These are phyloP conservation scores for Mycogone perniciosa DNA, from an alignment of 2,329 filamentous ascomycete species.

Conservation along the genomic window DNA sequence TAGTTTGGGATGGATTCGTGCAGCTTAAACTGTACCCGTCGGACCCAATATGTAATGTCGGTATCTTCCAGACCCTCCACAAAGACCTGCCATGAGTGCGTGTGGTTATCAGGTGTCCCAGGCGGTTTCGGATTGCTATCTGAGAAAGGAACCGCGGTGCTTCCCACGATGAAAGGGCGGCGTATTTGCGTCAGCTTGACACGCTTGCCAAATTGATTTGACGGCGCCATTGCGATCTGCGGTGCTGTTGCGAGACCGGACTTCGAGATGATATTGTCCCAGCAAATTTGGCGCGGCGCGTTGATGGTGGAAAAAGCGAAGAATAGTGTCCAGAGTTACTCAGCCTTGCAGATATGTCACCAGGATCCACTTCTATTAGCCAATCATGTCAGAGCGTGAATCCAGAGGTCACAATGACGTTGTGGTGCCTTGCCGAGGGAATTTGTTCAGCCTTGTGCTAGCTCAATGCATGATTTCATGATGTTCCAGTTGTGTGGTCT, in stretches of 20 bases:
- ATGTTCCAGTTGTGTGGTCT: background rate
- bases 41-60: slow-evolving; percentile 91
- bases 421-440: background rate
- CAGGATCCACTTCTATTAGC: background rate
- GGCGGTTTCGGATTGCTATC: slow-evolving; percentile 73
- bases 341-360: slow-evolving; percentile 12
- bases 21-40: slow-evolving; percentile 95
- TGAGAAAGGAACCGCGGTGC: slow-evolving; percentile 72
- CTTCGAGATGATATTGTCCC: background rate
- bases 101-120: slow-evolving; percentile 80
- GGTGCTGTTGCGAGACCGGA: background rate
- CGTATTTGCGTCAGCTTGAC: slow-evolving; percentile 59
- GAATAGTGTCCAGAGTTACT: slow-evolving; percentile 5
- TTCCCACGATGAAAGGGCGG: slow-evolving; percentile 67
- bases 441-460: slow-evolving; percentile 8
- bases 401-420: background rate
- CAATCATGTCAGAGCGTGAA: background rate
- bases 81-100: slow-evolving; percentile 93
- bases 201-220: slow-evolving; percentile 53
- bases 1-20: slow-evolving; percentile 95
- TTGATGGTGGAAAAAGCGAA: background rate
- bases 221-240: slow-evolving; percentile 48
- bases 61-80: slow-evolving; percentile 84
- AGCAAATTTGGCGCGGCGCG: background rate
- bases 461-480: slow-evolving; percentile 19